Evolutionary conservation across 1,139 yeast species (phyloP).

Genomic region (Scheffersomyces lignicola): DNA sequence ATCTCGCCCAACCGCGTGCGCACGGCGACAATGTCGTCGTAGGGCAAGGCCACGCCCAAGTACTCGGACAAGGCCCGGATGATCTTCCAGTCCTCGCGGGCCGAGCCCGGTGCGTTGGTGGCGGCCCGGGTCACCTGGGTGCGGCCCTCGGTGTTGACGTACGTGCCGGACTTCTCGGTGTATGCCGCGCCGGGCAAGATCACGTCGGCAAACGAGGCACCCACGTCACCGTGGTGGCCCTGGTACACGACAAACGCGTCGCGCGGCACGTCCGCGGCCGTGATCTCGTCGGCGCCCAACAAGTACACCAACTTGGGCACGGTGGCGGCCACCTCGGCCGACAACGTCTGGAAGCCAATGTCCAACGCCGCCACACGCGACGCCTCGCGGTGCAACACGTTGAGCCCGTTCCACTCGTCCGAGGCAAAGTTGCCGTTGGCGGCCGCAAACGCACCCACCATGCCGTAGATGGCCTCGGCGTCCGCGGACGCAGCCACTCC

Average conservation of each 20-base stretch:
- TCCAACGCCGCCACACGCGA: conserved; percentile 86
- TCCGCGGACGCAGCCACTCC: conserved; percentile 74
- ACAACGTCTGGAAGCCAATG: conserved; percentile 69
- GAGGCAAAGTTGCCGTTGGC: conserved; percentile 63
- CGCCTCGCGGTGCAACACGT: conserved; percentile 82
- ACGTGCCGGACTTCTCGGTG: conserved; percentile 88
- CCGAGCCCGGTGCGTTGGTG: conserved; percentile 86
- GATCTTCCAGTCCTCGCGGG: conserved; percentile 92
- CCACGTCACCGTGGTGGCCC: conserved; percentile 91
- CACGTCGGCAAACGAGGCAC: conserved; percentile 88
- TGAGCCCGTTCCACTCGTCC: conserved; percentile 81
- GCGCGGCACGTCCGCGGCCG: conserved; percentile 68
- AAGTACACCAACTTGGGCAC: conserved; percentile 77
- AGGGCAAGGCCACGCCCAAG: conserved; percentile 69
- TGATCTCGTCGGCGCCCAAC: conserved; percentile 82
- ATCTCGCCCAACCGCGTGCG: conserved; percentile 73
- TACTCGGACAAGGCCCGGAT: conserved; percentile 83
- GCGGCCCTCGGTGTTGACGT: conserved; percentile 89
- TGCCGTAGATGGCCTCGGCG: conserved; percentile 60
- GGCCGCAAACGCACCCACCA: conserved; percentile 63
- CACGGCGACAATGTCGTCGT: conserved; percentile 70
- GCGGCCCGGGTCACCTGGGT: conserved; percentile 86
- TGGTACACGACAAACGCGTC: conserved; percentile 89
- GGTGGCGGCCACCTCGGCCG: conserved; percentile 47
- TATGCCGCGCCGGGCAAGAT: conserved; percentile 86